Evolutionary conservation across 2,329 filamentous ascomycete genomes (phyloP), one percentile per base, ranked within the genome.

Genomic region (Microcera coccophila): DNA sequence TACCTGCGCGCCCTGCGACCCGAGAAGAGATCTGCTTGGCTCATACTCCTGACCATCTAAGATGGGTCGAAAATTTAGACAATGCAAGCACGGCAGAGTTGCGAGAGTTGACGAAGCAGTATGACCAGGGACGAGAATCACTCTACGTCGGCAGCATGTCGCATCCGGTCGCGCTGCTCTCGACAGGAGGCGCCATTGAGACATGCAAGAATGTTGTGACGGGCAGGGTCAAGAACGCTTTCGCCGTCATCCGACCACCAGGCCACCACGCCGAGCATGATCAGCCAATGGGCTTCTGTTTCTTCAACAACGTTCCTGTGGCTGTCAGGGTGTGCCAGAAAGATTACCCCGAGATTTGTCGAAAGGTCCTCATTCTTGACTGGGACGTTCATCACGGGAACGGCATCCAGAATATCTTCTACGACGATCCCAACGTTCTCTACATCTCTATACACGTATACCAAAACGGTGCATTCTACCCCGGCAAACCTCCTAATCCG

Each of bases 231-330:
- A 95, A 94, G 65, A 98, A 98, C 59, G 90, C 88, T 0, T 93
- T 98, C 62, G 93, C 93, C 1, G 85, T 98, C 28, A 95, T 98
- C 57, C 81, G 93, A 12, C 93, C 93, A 2, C 93, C 93, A 0
- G 93, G 93, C 0, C 93, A 98, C 59, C 93, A 98, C 64, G 93
- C 93, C 1, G 93, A 98, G 62, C 83, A 81, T 44, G 78, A 93
- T 57, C 75, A 82, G 26, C 80, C 91, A 1, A 93, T 95, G 77
- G 93, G 93, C 0, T 98, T 98, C 61, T 98, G 93, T 63, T 79
- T 97, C 45, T 97, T 97, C 71, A 96, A 98, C 70, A 98, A 98
- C 59, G 93, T 97, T 3, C 90, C 88, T 16, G 86, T 98, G 45
- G 91, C 90, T 2, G 84, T 90, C n/a, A 85, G 81, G 46, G 86